Base-by-base conservation (phyloP, 192 early-diverging fungal species). In the Coemansia sp. region DNA sequence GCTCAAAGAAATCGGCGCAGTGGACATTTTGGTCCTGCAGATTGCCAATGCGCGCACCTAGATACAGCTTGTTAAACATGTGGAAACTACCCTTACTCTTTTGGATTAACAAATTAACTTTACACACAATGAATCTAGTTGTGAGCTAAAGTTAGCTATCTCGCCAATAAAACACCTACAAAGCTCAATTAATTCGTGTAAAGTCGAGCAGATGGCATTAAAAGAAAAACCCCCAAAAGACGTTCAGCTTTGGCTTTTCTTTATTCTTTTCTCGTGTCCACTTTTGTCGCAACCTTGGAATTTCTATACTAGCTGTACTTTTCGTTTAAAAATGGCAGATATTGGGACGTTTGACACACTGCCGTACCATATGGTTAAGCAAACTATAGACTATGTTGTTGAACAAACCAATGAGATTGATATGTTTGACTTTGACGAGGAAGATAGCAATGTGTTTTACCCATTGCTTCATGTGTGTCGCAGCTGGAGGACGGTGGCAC, bases 1-100 rank as follows among this genome's bases (percentile, higher is more conserved):
- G 50, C 78, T 99, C 60, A 85, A 89, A 69, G 86, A 82, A 12
- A 83, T 93, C 57, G 95, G 95, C 24, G 97, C 95, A 1, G 86
- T 81, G 5, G 97, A 98, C 73, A 95, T 98, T 48, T 65, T 98
- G 53, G 86, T 98, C 13, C 82, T 92, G 66, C 79, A 84, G 39
- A 89, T 93, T 57, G 85, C 77, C 66, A 94, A 94, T 68, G 89
- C 89, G 26, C 78, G 92, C 16, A 88, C 87, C 26, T 92, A 85
- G 13, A 18, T 16, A 9, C 7, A 35, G 32, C 32, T 35, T 29
- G 27, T 29, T 35, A 35, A 9, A 35, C 29, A 32, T 35, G 32
- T 5, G 27, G 27, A 35, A 35, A 9, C 7, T 35, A 35, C 1
- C 8, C 7, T 35, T 9, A 10, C 32, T 9, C 0, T 9, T 9